Conservation (phyloP, 2,329 filamentous ascomycete species). For the Boeremia exigua region DNA sequence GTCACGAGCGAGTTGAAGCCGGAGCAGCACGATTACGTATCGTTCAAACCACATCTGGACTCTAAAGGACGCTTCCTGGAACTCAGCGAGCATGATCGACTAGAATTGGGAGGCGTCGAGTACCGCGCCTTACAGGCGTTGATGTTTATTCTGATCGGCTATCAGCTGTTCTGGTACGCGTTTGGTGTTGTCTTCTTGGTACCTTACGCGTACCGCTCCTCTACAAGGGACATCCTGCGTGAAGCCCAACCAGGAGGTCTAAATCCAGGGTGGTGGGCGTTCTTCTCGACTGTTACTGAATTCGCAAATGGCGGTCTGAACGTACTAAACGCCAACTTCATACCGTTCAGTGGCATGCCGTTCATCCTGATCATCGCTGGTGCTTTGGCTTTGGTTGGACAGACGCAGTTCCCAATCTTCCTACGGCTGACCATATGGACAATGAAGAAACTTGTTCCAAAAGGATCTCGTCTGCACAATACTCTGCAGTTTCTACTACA, state of each 20-base stretch:
- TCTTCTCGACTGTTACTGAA: slow-evolving; percentile 58
- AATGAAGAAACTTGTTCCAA: slow-evolving; percentile 56
- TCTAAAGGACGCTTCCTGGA: slow-evolving; percentile 39
- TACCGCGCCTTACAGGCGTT: slow-evolving; percentile 59
- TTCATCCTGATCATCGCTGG: slow-evolving; percentile 57
- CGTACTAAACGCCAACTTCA: slow-evolving; percentile 64
- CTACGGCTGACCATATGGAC: slow-evolving; percentile 65
- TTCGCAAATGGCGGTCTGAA: slow-evolving; percentile 62
- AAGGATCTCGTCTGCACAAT: slow-evolving; percentile 48
- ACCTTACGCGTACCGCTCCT: slow-evolving; percentile 50
- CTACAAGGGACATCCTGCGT: slow-evolving; percentile 50
- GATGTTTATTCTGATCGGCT: slow-evolving; percentile 54
- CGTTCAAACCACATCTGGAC: slow-evolving; percentile 41
- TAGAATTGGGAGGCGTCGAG: slow-evolving; percentile 59
- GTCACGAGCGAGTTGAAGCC: slow-evolving; percentile 29
- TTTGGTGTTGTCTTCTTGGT: slow-evolving; percentile 58
- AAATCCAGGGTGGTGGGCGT: slow-evolving; percentile 41
- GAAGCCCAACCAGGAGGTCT: slow-evolving; percentile 46
- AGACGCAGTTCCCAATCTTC: slow-evolving; percentile 64
- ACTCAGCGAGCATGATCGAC: slow-evolving; percentile 51
- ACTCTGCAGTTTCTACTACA: slow-evolving; percentile 65
- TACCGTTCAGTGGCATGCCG: slow-evolving; percentile 60
- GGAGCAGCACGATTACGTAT: slow-evolving; percentile 38
- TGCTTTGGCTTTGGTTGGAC: slow-evolving; percentile 59
- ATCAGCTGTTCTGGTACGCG: slow-evolving; percentile 40